Evolutionary conservation across 164 flowering plant genomes (phyloP).

Genomic region (Tinospora cordifolia): DNA sequence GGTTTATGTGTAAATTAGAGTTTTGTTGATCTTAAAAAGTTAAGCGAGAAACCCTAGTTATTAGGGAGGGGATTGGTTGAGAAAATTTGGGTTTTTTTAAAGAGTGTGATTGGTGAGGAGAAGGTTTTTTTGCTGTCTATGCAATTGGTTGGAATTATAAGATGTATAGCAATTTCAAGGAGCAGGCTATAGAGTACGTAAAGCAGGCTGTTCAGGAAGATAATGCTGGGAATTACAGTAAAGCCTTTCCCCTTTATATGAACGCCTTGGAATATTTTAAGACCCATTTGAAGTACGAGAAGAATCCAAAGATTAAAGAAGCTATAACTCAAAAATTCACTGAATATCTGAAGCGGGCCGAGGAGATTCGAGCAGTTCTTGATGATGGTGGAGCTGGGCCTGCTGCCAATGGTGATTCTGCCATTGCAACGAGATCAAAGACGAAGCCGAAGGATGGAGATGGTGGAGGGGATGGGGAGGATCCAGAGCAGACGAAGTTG

Average conservation of each 20-base stretch:
- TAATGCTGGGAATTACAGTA: conserved; percentile 85
- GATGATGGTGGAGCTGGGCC: conserved; percentile 88
- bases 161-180: conserved; percentile 98
- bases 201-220: conserved; percentile 95
- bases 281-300: conserved; percentile 91
- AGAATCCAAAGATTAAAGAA: conserved; percentile 88
- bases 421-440: conserved; percentile 72
- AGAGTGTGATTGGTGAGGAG: background rate
- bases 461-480: conserved; percentile 68
- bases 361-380: conserved; percentile 89
- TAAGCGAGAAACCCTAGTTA: no score
- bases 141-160: background rate
- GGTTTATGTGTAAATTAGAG: background rate
- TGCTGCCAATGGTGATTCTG: conserved; percentile 67
- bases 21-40: background rate
- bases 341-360: conserved; percentile 91
- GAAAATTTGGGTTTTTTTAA: background rate
- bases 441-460: conserved; percentile 69
- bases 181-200: conserved; percentile 92
- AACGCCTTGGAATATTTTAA: conserved; percentile 92
- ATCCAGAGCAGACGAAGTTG: conserved; percentile 77
- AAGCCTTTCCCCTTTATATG: conserved; percentile 94
- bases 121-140: background rate
- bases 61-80: background rate
- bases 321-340: conserved; percentile 91